Base-by-base conservation (phyloP, 495 filamentous ascomycete species). In the Elaphomyces granulatus region DNA sequence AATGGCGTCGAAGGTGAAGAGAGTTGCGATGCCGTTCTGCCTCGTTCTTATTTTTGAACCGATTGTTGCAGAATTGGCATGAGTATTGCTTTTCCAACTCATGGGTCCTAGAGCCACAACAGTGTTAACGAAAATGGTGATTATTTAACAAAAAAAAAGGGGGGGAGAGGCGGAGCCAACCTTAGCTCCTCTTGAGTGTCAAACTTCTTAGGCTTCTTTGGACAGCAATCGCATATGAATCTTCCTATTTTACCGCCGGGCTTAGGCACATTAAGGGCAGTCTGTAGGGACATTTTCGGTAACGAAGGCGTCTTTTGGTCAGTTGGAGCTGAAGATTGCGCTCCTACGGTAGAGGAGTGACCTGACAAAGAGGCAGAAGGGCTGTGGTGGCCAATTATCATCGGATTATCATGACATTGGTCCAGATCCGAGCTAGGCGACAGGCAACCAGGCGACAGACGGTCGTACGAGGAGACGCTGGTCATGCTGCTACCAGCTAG, bases 11-110 rank as follows among this genome's bases (percentile, higher is more conserved):
- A 4, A 96, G 74, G 58, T 98, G 90, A 12, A 98, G 77, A 1
- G 86, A 94, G 45, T 96, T 98, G 53, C 95, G 90, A 55, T 98
- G 90, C 14, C 90, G 76, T 57, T 98, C 90, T 4, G 90, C 90
- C 64, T 98, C 90, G 46, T 98, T 98, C 59, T 98, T 98, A 65
- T 98, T 98, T 60, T 98, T 98, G 70, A 98, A 98, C 15, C 87
- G 75, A 56, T 96, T 96, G 32, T 78, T 77, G 56, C 90, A 98
- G 58, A 80, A 96, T 14, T 75, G 68, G 55, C 90, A 98, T 38
- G 77, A 77, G 59, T 96, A 96, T 58, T 98, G 92, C 56, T 96
- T 98, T 54, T 98, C 90, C 47, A 81, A 77, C 49, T 87, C 81
- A 51, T 98, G 90, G n/a, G 68, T 46, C 26, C 79, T 83, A 44